A percentile compares a stretch with the other conserved stretches of the same genome.
Evolutionary conservation across 768 basidiomycete genomes (phyloP).

Genomic region (Boletus speciosus): DNA sequence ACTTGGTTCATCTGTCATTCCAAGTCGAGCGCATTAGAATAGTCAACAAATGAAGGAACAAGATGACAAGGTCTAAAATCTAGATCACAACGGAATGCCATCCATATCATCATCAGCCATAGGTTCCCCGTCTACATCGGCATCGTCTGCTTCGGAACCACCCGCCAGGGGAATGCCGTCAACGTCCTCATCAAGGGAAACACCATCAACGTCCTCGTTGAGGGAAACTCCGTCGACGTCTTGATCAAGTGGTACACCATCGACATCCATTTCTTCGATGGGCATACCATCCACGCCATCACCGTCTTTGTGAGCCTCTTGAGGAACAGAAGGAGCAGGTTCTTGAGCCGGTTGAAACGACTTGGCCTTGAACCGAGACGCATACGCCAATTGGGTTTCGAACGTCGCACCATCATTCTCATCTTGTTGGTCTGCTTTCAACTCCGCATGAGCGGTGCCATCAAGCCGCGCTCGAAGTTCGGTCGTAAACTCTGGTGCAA

Average conservation of each 20-base stretch:
- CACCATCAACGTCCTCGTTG: slow-evolving; percentile 24
- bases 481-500: slow-evolving; percentile 79
- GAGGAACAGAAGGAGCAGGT: slow-evolving; percentile 21
- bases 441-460: slow-evolving; percentile 40
- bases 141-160: slow-evolving; percentile 16
- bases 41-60: neutral
- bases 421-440: slow-evolving; percentile 28
- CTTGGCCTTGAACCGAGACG: slow-evolving; percentile 72
- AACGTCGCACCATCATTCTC: slow-evolving; percentile 8
- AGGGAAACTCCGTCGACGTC: slow-evolving; percentile 40
- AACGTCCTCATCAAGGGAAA: slow-evolving; percentile 32
- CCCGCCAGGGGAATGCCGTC: slow-evolving; percentile 38
- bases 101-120: slow-evolving; percentile 36
- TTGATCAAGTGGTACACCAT: slow-evolving; percentile 43
- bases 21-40: neutral
- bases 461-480: slow-evolving; percentile 75
- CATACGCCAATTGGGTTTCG: slow-evolving; percentile 34
- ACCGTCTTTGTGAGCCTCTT: slow-evolving; percentile 36
- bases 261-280: slow-evolving; percentile 47
- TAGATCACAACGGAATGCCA: slow-evolving; percentile 35
- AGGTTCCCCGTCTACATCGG: slow-evolving; percentile 26
- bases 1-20: neutral
- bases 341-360: slow-evolving; percentile 70
- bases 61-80: neutral
- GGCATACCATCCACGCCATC: slow-evolving; percentile 54